phyloP scores from a whole-genome alignment of 2,329 filamentous ascomycete species.

The Aureobasidium mangrovei region DNA sequence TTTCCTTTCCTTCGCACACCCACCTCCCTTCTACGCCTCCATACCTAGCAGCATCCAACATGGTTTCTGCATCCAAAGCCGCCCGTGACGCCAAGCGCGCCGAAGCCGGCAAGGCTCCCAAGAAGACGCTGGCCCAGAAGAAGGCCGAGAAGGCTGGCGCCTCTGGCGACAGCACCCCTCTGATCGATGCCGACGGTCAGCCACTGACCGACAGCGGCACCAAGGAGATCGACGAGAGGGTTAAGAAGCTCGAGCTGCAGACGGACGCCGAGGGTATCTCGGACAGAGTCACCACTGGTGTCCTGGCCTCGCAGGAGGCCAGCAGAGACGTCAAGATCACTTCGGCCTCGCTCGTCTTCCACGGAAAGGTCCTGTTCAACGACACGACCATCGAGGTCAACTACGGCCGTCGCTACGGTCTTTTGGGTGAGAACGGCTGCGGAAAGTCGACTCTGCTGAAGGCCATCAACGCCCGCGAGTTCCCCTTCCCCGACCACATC shows the following conservation, averaged over 20 bases:
- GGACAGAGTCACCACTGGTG: slow-evolving; percentile 96
- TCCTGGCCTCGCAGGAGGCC: slow-evolving; percentile 72
- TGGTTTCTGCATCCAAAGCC: slow-evolving; percentile 62
- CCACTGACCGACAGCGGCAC: slow-evolving; percentile 51
- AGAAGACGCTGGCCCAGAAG: slow-evolving; percentile 61
- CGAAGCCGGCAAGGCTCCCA: slow-evolving; percentile 64
- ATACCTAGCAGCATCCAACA: slow-evolving; percentile 28
- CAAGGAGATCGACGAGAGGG: slow-evolving; percentile 64
- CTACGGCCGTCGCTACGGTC: slow-evolving; percentile 84
- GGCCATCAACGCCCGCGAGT: slow-evolving; percentile 87
- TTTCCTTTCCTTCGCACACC: slow-evolving; percentile 4
- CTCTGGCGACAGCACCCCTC: slow-evolving; percentile 55
- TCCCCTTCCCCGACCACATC: slow-evolving; percentile 88
- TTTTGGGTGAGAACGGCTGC: slow-evolving; percentile 97
- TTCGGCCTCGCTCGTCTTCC: slow-evolving; percentile 88
- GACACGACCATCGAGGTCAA: slow-evolving; percentile 90
- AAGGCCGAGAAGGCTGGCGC: slow-evolving; percentile 50
- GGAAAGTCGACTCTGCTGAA: slow-evolving; percentile 98
- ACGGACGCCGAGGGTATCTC: slow-evolving; percentile 95
- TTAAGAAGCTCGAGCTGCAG: slow-evolving; percentile 82
- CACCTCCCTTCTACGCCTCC: neutral
- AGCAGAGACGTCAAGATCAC: slow-evolving; percentile 97
- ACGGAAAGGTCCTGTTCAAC: slow-evolving; percentile 90
- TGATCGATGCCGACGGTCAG: slow-evolving; percentile 56
- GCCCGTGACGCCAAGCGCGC: slow-evolving; percentile 58